phyloP scores from a whole-genome alignment of 805 yeast species.

The Blastobotrys mokoenaii region DNA sequence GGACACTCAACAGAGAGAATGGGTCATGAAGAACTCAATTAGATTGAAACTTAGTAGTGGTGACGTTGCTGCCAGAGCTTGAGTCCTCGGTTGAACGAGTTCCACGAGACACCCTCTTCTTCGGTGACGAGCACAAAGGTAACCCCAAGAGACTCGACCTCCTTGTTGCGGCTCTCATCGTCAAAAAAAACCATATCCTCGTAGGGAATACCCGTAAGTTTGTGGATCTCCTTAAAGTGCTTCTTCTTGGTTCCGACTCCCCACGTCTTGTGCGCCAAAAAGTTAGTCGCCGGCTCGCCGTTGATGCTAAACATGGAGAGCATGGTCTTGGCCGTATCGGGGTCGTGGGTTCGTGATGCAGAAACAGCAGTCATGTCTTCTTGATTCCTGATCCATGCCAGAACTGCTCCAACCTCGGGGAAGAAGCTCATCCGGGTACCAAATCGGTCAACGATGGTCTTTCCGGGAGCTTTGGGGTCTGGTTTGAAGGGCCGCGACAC shows the following conservation, averaged over 20 bases:
- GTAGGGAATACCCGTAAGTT: slow-evolving; percentile 38
- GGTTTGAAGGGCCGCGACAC: slow-evolving; percentile 45
- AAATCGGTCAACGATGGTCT: slow-evolving; percentile 40
- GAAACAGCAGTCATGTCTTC: slow-evolving; percentile 45
- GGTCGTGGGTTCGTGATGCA: slow-evolving; percentile 76
- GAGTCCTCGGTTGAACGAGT: slow-evolving; percentile 35
- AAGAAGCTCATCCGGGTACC: slow-evolving; percentile 54
- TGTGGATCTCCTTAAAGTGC: slow-evolving; percentile 45
- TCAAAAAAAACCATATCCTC: slow-evolving; percentile 60
- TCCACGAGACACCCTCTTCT: slow-evolving; percentile 51
- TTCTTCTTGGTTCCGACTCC: slow-evolving; percentile 41
- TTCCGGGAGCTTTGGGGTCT: slow-evolving; percentile 21
- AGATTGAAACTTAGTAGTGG: too few relatives aligned
- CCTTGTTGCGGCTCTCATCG: slow-evolving; percentile 71
- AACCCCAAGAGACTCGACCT: slow-evolving; percentile 65
- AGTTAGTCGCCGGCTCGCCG: slow-evolving; percentile 41
- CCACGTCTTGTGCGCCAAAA: slow-evolving; percentile 37
- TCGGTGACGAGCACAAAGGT: slow-evolving; percentile 49
- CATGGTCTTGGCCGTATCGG: slow-evolving; percentile 62
- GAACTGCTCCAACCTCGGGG: slow-evolving; percentile 58
- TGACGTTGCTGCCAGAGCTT: slow-evolving; percentile 11
- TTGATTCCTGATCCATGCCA: slow-evolving; percentile 41
- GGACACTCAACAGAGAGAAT: too few relatives aligned
- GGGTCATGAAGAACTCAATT: too few relatives aligned
- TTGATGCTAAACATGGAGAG: slow-evolving; percentile 45